phyloP scores from a whole-genome alignment of 177 flowering plant species.

The Telopea speciosissima region DNA sequence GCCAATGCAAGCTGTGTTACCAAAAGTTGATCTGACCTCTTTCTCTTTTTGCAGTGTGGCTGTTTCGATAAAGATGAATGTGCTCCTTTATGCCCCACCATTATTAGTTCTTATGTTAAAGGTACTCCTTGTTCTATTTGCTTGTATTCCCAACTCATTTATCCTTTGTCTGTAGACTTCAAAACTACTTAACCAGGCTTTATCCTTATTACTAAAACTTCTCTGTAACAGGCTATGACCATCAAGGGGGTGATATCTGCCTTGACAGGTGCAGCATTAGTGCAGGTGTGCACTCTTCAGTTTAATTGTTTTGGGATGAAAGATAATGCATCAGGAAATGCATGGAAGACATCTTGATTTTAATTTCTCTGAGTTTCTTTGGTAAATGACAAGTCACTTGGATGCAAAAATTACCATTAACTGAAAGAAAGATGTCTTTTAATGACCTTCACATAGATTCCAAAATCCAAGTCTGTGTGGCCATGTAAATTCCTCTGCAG shows the following conservation, averaged over 20 bases:
- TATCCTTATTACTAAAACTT: conserved; percentile 4
- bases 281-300: conserved; percentile 52
- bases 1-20: conserved; percentile 1
- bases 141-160: not conserved
- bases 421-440: not conserved
- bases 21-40: conserved; percentile 5
- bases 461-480: not conserved
- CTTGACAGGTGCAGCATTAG: conserved; percentile 70
- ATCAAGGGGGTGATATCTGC: conserved; percentile 60
- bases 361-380: not conserved
- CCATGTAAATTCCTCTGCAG: not conserved
- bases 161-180: not conserved
- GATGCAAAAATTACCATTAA: not conserved
- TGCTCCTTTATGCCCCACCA: conserved; percentile 84
- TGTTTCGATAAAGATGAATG: conserved; percentile 95
- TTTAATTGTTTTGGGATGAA: not conserved
- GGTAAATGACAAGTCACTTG: not conserved
- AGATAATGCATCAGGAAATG: not conserved
- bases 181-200: conserved; percentile 5
- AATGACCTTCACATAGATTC: not conserved
- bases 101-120: conserved; percentile 70
- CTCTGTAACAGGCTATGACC: conserved; percentile 59
- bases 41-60: conserved; percentile 50
- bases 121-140: conserved; percentile 32
- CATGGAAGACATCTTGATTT: not conserved